Evolutionary conservation across 106 monocot species (phyloP).

Genomic region (Hemerocallis citrina): DNA sequence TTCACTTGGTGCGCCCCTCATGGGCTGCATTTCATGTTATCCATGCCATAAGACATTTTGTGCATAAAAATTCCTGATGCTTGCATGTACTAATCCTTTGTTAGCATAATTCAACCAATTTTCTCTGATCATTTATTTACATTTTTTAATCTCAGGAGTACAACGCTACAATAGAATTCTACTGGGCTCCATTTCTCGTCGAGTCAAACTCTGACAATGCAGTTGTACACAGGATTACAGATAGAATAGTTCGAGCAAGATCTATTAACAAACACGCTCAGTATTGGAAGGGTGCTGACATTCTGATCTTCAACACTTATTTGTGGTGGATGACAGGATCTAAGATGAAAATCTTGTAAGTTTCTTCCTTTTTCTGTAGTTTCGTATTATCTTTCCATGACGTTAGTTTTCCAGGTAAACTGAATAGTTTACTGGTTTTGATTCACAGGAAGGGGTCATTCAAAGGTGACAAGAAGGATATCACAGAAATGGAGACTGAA

Average conservation of each 20-base stretch:
- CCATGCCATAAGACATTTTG: too few relatives aligned
- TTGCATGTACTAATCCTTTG: too few relatives aligned
- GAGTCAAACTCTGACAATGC: conserved; percentile 96
- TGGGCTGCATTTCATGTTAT: too few relatives aligned
- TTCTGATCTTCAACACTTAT: conserved; percentile 81
- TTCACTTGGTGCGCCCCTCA: too few relatives aligned
- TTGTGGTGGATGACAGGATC: conserved; percentile 93
- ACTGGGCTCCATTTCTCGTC: conserved; percentile 91
- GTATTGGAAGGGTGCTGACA: conserved; percentile 72
- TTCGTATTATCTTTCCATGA: neutral
- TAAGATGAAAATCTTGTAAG: conserved; percentile 79
- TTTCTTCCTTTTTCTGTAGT: neutral
- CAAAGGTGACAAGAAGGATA: conserved; percentile 44
- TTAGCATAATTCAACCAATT: too few relatives aligned
- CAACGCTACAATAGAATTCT: conserved; percentile 91
- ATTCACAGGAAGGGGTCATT: conserved; percentile 61
- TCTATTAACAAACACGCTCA: conserved; percentile 67
- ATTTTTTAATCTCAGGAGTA: conserved; percentile 39
- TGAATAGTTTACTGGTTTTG: neutral
- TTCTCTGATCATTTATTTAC: neutral
- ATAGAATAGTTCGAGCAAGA: conserved; percentile 53
- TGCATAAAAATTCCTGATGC: too few relatives aligned
- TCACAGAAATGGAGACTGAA: conserved; percentile 49
- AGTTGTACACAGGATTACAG: conserved; percentile 51
- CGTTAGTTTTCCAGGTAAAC: neutral